Conservation (phyloP, 108 stramenopile genomes). For the Cyclotella baltica region DNA sequence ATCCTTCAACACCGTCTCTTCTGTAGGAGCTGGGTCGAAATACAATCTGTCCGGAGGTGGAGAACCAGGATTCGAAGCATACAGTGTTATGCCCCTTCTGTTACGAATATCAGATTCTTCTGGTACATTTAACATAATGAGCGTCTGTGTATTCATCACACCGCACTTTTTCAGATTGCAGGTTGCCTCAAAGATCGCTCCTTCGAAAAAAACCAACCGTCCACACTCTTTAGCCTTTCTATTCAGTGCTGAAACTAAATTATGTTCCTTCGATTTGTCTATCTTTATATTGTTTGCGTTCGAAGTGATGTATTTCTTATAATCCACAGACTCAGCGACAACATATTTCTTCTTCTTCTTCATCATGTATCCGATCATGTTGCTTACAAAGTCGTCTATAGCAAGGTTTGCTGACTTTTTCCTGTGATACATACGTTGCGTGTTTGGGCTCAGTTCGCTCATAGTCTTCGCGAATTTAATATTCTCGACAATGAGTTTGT, state of each 20-base stretch:
- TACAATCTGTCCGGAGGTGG: background rate
- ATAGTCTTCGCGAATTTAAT: slow-evolving; percentile 18
- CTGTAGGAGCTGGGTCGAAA: background rate
- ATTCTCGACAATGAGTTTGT: background rate
- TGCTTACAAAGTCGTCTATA: slow-evolving; percentile 1
- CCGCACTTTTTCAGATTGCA: slow-evolving; percentile 11
- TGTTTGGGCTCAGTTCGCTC: slow-evolving; percentile 1
- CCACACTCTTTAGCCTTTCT: slow-evolving; percentile 6
- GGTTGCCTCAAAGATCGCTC: slow-evolving; percentile 29
- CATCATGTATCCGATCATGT: background rate
- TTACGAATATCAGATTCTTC: background rate
- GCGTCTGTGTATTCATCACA: slow-evolving; percentile 15
- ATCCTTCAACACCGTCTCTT: background rate
- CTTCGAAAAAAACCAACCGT: slow-evolving; percentile 18
- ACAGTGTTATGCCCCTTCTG: background rate
- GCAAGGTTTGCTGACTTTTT: slow-evolving; percentile 17
- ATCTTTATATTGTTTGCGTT: background rate
- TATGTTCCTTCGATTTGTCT: background rate
- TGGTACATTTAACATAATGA: slow-evolving; percentile 30
- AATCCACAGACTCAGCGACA: background rate
- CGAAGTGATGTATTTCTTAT: background rate
- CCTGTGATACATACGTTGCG: slow-evolving; percentile 21
- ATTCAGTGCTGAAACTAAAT: slow-evolving; percentile 3
- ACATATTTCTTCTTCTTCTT: background rate
- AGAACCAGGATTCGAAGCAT: background rate